Evolutionary conservation across 2,329 filamentous ascomycete genomes (phyloP).

Genomic region (Colletotrichum sp.): DNA sequence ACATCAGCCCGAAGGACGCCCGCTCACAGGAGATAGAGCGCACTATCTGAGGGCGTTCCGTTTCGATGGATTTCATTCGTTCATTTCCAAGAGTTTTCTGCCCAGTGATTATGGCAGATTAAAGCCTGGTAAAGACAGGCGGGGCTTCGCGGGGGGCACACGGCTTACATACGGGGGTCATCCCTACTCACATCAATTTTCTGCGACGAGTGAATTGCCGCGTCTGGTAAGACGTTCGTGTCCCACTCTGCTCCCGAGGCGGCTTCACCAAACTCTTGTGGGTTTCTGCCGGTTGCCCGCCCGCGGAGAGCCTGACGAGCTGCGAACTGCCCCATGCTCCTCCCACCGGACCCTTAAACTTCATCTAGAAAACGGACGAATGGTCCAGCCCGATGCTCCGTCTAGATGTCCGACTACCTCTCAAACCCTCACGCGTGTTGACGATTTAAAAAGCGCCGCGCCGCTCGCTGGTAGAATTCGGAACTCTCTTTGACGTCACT

Average conservation of each 20-base stretch:
- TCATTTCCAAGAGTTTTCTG: background rate
- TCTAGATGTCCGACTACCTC: background rate
- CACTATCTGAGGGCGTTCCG: background rate
- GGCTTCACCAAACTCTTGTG: background rate
- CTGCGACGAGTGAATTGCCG: slow-evolving; percentile 3
- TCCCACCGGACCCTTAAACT: background rate
- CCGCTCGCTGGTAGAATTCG: background rate
- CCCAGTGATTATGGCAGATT: background rate
- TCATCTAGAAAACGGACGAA: background rate
- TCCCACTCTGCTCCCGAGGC: background rate
- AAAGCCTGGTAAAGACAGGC: background rate
- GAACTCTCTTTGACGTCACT: background rate
- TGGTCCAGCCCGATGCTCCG: background rate
- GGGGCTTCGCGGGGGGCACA: background rate
- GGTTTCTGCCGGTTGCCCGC: background rate
- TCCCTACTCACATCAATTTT: background rate
- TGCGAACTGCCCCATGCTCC: background rate
- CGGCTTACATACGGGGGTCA: background rate
- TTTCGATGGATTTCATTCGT: background rate
- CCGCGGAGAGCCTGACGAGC: background rate
- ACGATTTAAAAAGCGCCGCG: background rate
- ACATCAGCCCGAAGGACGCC: background rate
- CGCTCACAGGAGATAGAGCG: background rate
- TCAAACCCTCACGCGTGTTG: background rate
- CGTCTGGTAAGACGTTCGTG: slow-evolving; percentile 9